Base-by-base conservation (phyloP, 75 land plant species). In the Pseudotsuga menziesii region DNA sequence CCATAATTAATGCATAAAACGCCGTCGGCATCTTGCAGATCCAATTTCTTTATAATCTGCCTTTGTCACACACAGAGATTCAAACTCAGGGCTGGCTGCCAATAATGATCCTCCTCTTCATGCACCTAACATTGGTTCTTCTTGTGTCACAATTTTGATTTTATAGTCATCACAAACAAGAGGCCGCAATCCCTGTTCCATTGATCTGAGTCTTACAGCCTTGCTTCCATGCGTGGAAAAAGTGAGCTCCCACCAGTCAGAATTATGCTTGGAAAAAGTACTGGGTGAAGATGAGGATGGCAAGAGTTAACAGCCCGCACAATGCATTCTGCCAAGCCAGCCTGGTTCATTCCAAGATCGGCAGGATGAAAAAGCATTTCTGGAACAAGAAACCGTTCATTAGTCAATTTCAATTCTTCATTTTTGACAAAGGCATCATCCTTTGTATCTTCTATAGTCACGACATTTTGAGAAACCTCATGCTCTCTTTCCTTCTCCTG, bases 351-450 rank as follows among this genome's bases (percentile, higher is more conserved):
- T 94, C 99, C 99, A 27, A 97, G 80, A 82, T 92, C 99, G 76
- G 95, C 90, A 73, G 97, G 99, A 73, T 89, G 95, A 78, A 97
- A 97, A 25, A 97, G 76, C 95, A 97, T 94, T 84, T 97, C 97
- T 19, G 99, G 99, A 25, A 97, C 99, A 83, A 97, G 85, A 77
- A 97, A 97, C 22, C 97, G 98, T 78, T 97, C 99, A 82, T 97
- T 97, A 6, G 97, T 97, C 84, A 97, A 77, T 61, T 76, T 89
- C 55, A 97, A 84, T 78, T 94, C 93, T 17, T 39, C 71, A 86
- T 84, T 88, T 86, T 91, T 76, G 13, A 83, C 55, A 54, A 87
- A n/a, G n/a, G n/a, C 52, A 76, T 84, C 91, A 15, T 75, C 72
- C 61, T 41, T 87, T 35, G 78, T 81, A 26, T 91, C 89, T 76